Evolutionary conservation across 2,329 filamentous ascomycete genomes (phyloP), one percentile per base, ranked within the genome.

Genomic region (Colletotrichum euphorbiae): DNA sequence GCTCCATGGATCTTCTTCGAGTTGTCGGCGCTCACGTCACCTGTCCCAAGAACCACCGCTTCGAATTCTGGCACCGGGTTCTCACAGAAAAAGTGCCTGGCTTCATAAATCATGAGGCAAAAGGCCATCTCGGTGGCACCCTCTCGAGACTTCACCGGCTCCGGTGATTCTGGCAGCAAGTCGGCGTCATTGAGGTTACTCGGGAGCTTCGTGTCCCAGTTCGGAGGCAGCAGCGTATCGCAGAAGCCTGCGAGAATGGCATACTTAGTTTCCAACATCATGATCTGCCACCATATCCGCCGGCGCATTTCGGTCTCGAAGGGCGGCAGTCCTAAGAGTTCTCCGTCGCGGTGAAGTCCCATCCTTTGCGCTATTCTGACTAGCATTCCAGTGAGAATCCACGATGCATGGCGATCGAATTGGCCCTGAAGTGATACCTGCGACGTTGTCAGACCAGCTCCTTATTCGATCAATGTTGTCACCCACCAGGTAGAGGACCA

Each of bases 291-390:
- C 89, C 89, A 91, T 45, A 91, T 80, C 3, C 89, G 82, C 48
- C 89, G 81, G 9, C 89, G 84, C 82, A 91, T 90, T 74, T 91
- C 88, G 2, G 85, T 85, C 72, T 91, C 88, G 71, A 90, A 90
- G 0, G 88, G 86, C 0, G 84, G 80, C 2, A 90, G 79, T 1
- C 84, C 84, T 3, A 89, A 78, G 17, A 78, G 75, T 67, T 85
- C 83, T 38, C 87, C 89, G 65, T 91, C 89, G 8, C 86, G 83
- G 67, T 91, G 88, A 56, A 91, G 81, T 1, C 89, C 89, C 82
- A 91, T 89, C 73, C 89, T 89, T 73, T 90, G 87, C 0, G 88
- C 89, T 62, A 91, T 87, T 21, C 89, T 85, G 31, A 91, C 81
- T 6, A 87, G 82, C 21, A 87, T 81, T 3, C 89, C 89, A 52